Evolutionary conservation across 371 early-diverging fungal genomes (phyloP), one percentile per base, ranked within the genome.

Genomic region (Mucor ambiguus): DNA sequence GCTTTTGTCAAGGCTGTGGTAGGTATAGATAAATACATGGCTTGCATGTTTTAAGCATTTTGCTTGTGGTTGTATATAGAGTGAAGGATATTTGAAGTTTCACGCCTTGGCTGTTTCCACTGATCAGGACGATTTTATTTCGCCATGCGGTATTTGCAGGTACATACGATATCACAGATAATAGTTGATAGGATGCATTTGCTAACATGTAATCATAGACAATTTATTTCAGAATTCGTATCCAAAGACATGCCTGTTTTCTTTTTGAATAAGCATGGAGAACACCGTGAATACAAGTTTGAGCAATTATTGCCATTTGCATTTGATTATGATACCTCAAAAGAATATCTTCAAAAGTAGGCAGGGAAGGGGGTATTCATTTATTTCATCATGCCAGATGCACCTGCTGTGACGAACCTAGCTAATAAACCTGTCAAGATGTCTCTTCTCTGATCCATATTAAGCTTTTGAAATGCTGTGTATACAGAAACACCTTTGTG

Each of bases 101-200:
- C 60, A 78, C 16, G 93, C 89, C 9, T 68, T 92, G 52, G 91
- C 83, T 16, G 87, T 92, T 12, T 78, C 89, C 0, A 81, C 90
- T 73, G 82, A 84, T 57, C 69, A 78, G 63, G 78, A 79, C 30
- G 80, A 85, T 14, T 85, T 76, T 67, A 72, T 87, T 26, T 82
- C 90, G 0, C 94, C 94, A 11, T 94, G 94, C 66, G 94, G 94
- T 28, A 87, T 91, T 67, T 94, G 93, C 83, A 78, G 94, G 79
- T 84, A 84, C 38, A 33, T 30, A 29, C 1, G 49, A 46, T 11
- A 30, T 10, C n/a, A 2, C 33, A 62, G 0, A 61, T 20, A 18
- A 22, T 22, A 7, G 24, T 5, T 20, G 4, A 20, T 18, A 10
- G 20, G 4, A 0, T 24, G 49, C 8, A 18, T 6, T 33, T 24